Evolutionary conservation across 305 asterid species (phyloP).

Genomic region (Fraxinus paxiana): DNA sequence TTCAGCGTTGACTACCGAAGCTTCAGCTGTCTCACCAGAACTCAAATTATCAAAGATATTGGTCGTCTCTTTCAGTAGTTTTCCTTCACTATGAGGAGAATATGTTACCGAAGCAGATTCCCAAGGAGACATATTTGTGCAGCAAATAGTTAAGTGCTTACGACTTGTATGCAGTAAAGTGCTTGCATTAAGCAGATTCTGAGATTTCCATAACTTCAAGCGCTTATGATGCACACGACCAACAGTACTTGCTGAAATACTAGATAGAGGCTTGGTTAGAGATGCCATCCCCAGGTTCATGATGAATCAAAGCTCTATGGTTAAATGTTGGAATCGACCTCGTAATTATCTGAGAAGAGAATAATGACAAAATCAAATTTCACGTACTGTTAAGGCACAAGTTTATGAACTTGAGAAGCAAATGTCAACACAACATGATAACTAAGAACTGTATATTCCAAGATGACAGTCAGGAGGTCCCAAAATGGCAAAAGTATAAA

Average conservation of each 20-base stretch:
- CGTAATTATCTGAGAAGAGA: conserved; percentile 34
- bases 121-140: conserved; percentile 54
- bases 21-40: conserved; percentile 36
- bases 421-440: neutral
- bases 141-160: conserved; percentile 28
- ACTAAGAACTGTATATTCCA: neutral
- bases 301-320: conserved; percentile 19
- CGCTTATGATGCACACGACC: conserved; percentile 30
- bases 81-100: conserved; percentile 40
- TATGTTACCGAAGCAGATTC: conserved; percentile 68
- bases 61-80: conserved; percentile 36
- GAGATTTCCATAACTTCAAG: conserved; percentile 32
- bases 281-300: conserved; percentile 47
- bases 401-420: neutral
- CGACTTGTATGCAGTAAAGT: conserved; percentile 9
- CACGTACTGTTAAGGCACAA: neutral
- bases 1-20: conserved; percentile 37
- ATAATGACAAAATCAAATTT: neutral
- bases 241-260: conserved; percentile 30
- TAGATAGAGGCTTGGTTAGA: conserved; percentile 38
- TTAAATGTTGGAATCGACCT: neutral
- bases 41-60: conserved; percentile 58
- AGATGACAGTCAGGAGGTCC: neutral
- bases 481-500: neutral
- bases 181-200: conserved; percentile 21